Base-by-base conservation (phyloP, 108 stramenopile species). In the Pseudonitzschia multiseries region DNA sequence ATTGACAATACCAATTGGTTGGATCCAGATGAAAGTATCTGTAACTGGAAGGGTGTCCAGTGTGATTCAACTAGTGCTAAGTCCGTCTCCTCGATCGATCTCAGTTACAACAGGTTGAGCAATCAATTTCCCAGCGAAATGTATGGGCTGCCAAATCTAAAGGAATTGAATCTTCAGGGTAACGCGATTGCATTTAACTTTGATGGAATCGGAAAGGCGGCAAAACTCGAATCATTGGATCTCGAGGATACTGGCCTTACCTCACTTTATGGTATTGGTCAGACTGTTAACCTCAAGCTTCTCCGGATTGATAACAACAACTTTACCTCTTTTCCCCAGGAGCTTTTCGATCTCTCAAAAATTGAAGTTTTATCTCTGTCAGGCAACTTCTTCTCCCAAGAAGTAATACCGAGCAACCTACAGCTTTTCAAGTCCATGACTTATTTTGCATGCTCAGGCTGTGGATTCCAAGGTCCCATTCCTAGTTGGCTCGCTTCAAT, bases 171-270 rank as follows among this genome's bases (percentile, higher is more conserved):
- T 73, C 43, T 87, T 12, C 48, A 79, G 14, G 32, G 61, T 9
- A 94, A 94, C 57, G 74, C 78, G 9, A 84, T 93, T 53, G 61
- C 66, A 14, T 83, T 93, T 27, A 79, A 67, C 56, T 91, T 91
- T 52, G 56, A 76, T 53, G 92, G 91, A 13, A 88, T 93, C 28
- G 79, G 65, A 52, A 74, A 70, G 29, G 83, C 83, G 13, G 61
- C 69, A 42, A 74, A 72, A 2, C 72, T 87, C 8, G 68, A 74
- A 26, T 59, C 50, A 33, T 41, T 87, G 60, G 73, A 84, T 62
- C 68, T 89, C 27, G 70, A 64, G 15, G 72, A 77, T 17, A 84
- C 77, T 50, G 64, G 76, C 6, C 52, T 79, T 12, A 43, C 60
- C 2, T 77, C 81, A 0, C 46, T 87, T n/a, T 57, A 21, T 62